Base-by-base conservation (phyloP, 73 alveolate species). In the Blepharisma japonicum region DNA sequence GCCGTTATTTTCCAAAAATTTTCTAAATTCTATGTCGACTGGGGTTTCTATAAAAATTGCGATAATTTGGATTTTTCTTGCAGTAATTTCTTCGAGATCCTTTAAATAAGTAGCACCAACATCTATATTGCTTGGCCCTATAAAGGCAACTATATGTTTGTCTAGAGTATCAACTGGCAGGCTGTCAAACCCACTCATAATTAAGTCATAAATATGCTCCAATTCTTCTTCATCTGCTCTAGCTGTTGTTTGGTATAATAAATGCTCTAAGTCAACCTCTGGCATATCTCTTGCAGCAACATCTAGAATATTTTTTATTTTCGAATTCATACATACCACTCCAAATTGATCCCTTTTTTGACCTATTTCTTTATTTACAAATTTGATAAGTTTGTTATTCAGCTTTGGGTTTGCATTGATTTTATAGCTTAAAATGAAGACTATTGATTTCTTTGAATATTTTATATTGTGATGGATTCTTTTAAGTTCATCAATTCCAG, bases 331-430 rank as follows among this genome's bases (percentile, higher is more conserved):
- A 5, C 47, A 14, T 14, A 61, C 23, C 48, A 39, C 74, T 25
- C 74, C 74, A 61, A 61, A 61, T 14, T 61, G 14, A 4, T 61
- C 74, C 14, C 11, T 61, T 39, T 61, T n/a, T 9, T n/a, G 23
- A 4, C 23, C 47, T 14, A 61, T 25, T 25, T 61, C 74, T 18
- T 61, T 39, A 18, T 39, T 25, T 2, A 61, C 74, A 61, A 61
- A 61, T 48, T 14, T 9, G 5, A 61, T 39, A 61, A 61, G n/a
- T 25, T 8, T 9, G 0, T 61, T 39, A 61, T 61, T 61, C 2
- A 61, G 14, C 14, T 25, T 61, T 48, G 38, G 39, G 14, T 61
- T 39, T 0, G 39, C 0, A 3, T 14, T 14, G 11, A 61, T 25
- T 14, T 61, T 39, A 61, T 61, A 61, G 46, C 74, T 14, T 14